Evolutionary conservation across 2,329 filamentous ascomycete species (phyloP).

Genomic region (Aspergillus novofumigatus): DNA sequence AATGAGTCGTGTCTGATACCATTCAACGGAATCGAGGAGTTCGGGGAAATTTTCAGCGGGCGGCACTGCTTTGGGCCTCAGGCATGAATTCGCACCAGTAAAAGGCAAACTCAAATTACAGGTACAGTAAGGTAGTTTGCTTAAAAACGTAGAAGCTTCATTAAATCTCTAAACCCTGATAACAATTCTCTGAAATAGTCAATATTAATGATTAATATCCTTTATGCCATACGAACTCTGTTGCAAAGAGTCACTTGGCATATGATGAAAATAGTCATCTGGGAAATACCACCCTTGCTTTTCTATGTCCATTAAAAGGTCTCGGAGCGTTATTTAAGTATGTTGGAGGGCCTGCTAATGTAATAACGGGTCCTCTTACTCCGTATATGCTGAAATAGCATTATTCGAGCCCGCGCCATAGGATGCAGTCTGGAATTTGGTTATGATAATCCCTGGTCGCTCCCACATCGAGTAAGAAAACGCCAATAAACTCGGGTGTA

Average conservation of each 20-base stretch:
- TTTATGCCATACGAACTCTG: background rate
- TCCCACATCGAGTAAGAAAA: background rate
- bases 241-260: background rate
- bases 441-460: background rate
- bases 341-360: too few relatives aligned
- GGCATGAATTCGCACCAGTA: constrained; percentile 4
- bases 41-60: constrained; percentile 19
- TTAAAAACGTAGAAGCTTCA: background rate
- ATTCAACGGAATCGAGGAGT: background rate
- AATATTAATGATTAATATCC: background rate
- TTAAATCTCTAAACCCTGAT: background rate
- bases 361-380: background rate
- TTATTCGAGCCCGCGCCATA: background rate
- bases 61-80: constrained; percentile 15
- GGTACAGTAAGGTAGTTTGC: background rate
- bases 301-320: background rate
- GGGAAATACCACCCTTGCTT: background rate
- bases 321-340: too few relatives aligned
- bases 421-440: background rate
- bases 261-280: background rate
- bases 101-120: background rate
- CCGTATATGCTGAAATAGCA: background rate
- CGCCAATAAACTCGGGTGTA: too few relatives aligned
- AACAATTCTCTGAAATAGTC: background rate
- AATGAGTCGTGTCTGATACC: background rate